Conservation (phyloP, 1,139 yeast genomes). For the Magnusiomyces sp. region DNA sequence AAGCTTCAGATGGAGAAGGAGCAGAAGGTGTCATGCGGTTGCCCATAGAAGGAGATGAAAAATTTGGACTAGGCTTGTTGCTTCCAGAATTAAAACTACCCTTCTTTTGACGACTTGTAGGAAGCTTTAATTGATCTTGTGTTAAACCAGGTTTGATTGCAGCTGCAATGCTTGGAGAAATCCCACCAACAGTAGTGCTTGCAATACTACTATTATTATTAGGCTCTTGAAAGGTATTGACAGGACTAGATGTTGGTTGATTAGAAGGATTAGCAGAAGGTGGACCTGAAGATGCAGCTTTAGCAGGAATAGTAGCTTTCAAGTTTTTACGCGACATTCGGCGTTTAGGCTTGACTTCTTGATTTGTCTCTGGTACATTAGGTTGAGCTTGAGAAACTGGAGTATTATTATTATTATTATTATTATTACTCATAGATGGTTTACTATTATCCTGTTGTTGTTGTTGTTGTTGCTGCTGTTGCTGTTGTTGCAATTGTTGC, state of each 20-base stretch:
- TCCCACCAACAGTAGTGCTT: too few species aligned
- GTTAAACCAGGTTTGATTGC: constrained; percentile 4
- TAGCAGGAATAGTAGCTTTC: not conserved
- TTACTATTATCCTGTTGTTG: not conserved
- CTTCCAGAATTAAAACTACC: not conserved
- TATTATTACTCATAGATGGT: not conserved
- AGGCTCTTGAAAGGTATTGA: too few species aligned
- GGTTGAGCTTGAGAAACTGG: not conserved
- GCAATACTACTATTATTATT: too few species aligned
- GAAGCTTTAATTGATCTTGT: constrained; percentile 4
- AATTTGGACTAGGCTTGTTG: not conserved
- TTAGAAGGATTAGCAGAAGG: not conserved
- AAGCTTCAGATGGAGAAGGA: too few species aligned
- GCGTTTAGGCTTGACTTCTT: constrained; percentile 3
- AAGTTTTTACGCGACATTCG: not conserved
- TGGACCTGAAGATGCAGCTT: not conserved
- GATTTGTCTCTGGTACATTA: not conserved
- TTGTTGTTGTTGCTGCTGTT: not conserved
- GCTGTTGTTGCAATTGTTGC: too few species aligned
- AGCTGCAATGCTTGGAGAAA: not conserved
- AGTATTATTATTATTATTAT: not conserved
- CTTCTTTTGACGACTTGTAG: not conserved
- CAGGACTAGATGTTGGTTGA: too few species aligned
- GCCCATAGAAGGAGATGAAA: too few species aligned
- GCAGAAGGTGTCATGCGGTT: too few species aligned